Evolutionary conservation across 768 basidiomycete genomes (phyloP).

Genomic region (Mycena alexandri): DNA sequence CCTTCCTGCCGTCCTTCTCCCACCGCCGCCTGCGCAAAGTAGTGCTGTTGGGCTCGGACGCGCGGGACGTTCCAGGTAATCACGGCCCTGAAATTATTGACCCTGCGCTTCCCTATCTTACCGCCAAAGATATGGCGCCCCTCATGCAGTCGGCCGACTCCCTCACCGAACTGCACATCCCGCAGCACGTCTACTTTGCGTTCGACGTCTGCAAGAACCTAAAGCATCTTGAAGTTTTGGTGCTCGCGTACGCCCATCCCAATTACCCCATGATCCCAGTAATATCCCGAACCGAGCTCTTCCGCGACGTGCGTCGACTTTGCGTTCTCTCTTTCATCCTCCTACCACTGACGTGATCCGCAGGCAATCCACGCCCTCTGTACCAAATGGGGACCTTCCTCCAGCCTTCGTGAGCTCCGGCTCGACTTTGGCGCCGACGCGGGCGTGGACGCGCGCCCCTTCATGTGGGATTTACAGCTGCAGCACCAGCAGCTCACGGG

Average conservation of each 20-base stretch:
- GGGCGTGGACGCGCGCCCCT: conserved; percentile 3
- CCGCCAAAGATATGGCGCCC: not conserved
- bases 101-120: conserved; percentile 25
- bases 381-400: conserved; percentile 12
- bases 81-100: not conserved
- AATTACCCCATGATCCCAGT: conserved; percentile 18
- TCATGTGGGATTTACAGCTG: conserved; percentile 28
- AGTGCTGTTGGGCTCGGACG: conserved; percentile 7
- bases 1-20: conserved; percentile 15
- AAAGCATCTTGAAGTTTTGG: conserved; percentile 17
- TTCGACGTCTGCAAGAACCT: conserved; percentile 25
- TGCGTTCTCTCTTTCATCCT: not conserved
- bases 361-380: conserved; percentile 8
- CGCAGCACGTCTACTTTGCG: conserved; percentile 24
- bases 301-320: conserved; percentile 2
- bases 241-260: conserved; percentile 23
- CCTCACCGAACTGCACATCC: conserved; percentile 33
- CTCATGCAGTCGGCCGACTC: not conserved
- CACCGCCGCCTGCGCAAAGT: conserved; percentile 25
- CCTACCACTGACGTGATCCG: not conserved
- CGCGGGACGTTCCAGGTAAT: not conserved
- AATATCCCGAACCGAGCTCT: not conserved
- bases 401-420: conserved; percentile 22
- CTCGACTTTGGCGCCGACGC: conserved; percentile 17
- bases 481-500: conserved; percentile 11